These are phyloP conservation scores for Priceomyces haplophilus DNA, from an alignment of 805 yeast genomes.

Conservation along the genomic window DNA sequence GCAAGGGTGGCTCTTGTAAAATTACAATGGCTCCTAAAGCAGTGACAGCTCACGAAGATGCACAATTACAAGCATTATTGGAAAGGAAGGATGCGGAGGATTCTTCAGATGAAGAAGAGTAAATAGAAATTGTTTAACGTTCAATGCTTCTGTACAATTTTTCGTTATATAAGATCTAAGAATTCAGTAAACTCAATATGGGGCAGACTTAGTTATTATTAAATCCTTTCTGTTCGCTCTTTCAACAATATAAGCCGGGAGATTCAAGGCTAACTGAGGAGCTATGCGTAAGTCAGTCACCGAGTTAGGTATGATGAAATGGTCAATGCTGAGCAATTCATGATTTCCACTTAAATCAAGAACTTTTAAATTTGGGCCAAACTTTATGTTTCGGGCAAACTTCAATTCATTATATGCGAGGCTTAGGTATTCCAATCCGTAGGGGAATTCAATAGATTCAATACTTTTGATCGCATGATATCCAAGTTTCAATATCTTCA, in stretches of 20 bases:
- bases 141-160: conserved; percentile 2
- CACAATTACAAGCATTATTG: conserved; percentile 92
- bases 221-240: conserved; percentile 37
- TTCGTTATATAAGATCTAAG: not conserved
- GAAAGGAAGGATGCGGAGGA: conserved; percentile 91
- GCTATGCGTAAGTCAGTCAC: conserved; percentile 37
- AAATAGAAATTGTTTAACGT: conserved; percentile 16
- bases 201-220: conserved; percentile 27
- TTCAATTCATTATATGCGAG: conserved; percentile 39
- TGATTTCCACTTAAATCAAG: conserved; percentile 43
- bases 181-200: conserved; percentile 12
- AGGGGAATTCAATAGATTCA: conserved; percentile 40
- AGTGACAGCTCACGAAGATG: conserved; percentile 97
- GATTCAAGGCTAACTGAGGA: conserved; percentile 28
- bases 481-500: conserved; percentile 35
- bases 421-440: conserved; percentile 27
- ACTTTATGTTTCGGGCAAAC: conserved; percentile 33
- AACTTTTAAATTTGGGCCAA: conserved; percentile 30
- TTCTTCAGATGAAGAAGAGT: conserved; percentile 74
- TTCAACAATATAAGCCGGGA: conserved; percentile 38
- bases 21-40: conserved; percentile 99
- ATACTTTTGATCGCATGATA: conserved; percentile 38
- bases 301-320: conserved; percentile 35
- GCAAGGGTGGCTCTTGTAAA: conserved; percentile 81
- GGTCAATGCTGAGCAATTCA: conserved; percentile 37